Evolutionary conservation across 495 filamentous ascomycete species (phyloP).

Genomic region (Parmelia sp.): DNA sequence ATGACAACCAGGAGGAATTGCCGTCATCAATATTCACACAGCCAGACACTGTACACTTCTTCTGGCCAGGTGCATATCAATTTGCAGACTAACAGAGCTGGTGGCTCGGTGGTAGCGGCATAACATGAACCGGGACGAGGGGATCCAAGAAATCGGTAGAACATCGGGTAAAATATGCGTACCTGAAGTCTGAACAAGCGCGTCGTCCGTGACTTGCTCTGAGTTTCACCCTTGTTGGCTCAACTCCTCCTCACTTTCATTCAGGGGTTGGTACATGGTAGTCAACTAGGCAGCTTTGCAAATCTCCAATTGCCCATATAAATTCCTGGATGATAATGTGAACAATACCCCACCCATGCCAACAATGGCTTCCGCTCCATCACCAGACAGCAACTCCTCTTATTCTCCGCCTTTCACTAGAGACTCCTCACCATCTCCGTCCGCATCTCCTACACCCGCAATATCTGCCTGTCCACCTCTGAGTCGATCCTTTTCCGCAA

Average conservation of each 20-base stretch:
- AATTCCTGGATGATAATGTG: conserved; percentile 1
- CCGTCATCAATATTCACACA: neutral
- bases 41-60: neutral
- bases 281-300: no score
- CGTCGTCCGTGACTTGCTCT: neutral
- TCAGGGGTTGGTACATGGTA: neutral
- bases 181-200: neutral
- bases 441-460: conserved; percentile 29
- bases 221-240: conserved; percentile 5
- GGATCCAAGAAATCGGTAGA: no score
- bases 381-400: conserved; percentile 21
- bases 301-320: neutral
- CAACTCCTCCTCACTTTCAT: neutral
- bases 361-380: conserved; percentile 5
- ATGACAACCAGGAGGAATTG: neutral
- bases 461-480: conserved; percentile 40
- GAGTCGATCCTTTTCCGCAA: conserved; percentile 68
- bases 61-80: neutral
- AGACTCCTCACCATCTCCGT: conserved; percentile 40
- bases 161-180: no score
- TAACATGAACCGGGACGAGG: no score
- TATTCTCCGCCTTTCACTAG: conserved; percentile 29
- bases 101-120: neutral
- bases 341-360: neutral
- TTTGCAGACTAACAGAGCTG: neutral